Conservation (phyloP, 2,329 filamentous ascomycete genomes). For the Calonectria henricotiae region DNA sequence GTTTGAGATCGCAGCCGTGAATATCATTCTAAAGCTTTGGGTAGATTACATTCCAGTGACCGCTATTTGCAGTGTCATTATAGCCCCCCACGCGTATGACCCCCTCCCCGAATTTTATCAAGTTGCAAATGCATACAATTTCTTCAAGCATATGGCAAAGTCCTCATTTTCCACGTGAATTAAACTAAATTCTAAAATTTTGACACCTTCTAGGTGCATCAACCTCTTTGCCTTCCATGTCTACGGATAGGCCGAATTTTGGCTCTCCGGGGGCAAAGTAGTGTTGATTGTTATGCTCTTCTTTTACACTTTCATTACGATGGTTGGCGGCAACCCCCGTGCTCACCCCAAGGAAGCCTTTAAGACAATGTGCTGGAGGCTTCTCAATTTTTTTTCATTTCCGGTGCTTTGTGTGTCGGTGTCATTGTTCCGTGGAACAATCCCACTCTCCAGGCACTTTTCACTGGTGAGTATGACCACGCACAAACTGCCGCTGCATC, state of each 20-base stretch:
- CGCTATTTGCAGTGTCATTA: constrained; percentile 66
- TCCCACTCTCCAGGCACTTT: constrained; percentile 68
- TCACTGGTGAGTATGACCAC: constrained; percentile 49
- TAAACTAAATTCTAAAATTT: constrained; percentile 24
- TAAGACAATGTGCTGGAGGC: constrained; percentile 38
- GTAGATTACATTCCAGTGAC: constrained; percentile 38
- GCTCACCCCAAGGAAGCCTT: constrained; percentile 36
- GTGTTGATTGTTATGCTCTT: constrained; percentile 39
- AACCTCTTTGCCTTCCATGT: constrained; percentile 39
- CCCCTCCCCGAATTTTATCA: neutral
- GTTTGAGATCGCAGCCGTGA: constrained; percentile 38
- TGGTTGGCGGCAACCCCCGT: constrained; percentile 39
- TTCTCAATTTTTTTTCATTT: constrained; percentile 38
- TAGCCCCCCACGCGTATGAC: constrained; percentile 34
- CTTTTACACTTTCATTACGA: constrained; percentile 39
- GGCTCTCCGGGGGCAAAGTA: constrained; percentile 37
- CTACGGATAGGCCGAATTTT: constrained; percentile 41
- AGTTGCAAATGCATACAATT: constrained; percentile 10
- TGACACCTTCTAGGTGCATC: constrained; percentile 29
- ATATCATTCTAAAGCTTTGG: constrained; percentile 37
- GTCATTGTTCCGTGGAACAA: constrained; percentile 78
- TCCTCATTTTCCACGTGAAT: constrained; percentile 10
- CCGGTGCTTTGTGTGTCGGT: constrained; percentile 64
- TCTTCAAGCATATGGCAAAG: constrained; percentile 1
- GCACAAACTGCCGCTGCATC: constrained; percentile 68